phyloP scores from a whole-genome alignment of 2,329 filamentous ascomycete genomes.

The Penicillium oxalicum region DNA sequence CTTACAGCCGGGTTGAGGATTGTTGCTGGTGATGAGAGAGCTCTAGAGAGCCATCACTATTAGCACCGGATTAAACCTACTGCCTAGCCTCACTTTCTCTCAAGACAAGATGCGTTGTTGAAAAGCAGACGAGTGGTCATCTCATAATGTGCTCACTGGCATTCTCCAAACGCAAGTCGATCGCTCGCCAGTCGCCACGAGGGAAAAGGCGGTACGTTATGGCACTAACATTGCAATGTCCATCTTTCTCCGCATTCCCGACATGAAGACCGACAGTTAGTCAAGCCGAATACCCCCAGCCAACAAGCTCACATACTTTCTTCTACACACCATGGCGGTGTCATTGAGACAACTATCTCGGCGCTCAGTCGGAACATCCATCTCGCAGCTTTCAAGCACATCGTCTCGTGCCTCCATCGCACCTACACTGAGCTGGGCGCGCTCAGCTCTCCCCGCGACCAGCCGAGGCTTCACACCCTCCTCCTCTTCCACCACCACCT shows the following conservation, averaged over 20 bases:
- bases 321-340: conserved; percentile 11
- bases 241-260: not conserved
- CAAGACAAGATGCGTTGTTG: no score
- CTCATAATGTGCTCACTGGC: no score
- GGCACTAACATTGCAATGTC: conserved; percentile 21
- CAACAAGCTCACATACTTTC: not conserved
- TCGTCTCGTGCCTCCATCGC: conserved; percentile 5
- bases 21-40: no score
- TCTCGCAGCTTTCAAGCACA: conserved; percentile 1
- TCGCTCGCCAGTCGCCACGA: no score
- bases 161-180: no score
- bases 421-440: conserved; percentile 6
- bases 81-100: no score
- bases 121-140: no score
- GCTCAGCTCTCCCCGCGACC: conserved; percentile 9
- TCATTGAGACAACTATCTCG: conserved; percentile 9
- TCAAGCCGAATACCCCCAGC: not conserved
- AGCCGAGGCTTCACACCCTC: conserved; percentile 11
- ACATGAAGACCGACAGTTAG: not conserved
- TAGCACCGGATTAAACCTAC: no score
- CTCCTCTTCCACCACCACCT: not conserved
- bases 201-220: conserved; percentile 13
- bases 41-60: no score
- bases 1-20: no score
- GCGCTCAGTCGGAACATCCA: conserved; percentile 7